Evolutionary conservation across 495 filamentous ascomycete species (phyloP), one percentile per base, ranked within the genome.

Genomic region (Aspergillus leporis): DNA sequence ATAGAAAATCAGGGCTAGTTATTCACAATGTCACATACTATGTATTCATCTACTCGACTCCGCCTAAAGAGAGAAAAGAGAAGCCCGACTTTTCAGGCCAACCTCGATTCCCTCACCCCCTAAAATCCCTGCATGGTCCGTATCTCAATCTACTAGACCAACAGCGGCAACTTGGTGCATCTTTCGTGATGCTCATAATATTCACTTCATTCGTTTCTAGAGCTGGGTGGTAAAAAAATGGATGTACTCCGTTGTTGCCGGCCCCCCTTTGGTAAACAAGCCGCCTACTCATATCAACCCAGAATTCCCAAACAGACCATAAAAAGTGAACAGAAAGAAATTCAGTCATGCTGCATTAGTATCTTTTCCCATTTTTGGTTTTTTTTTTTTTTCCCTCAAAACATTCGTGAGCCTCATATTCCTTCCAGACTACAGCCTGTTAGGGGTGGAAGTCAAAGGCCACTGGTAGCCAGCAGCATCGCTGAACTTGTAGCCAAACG

Each of bases 401-500:
- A n/a, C n/a, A n/a, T 52, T 60, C 48, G 53, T 41, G 5, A 55
- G 18, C 45, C 30, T 51, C 45, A 46, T 51, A 19, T 38, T 60
- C 49, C 57, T 51, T 53, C 61, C 60, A 58, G 58, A 58, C 62
- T 77, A 91, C 82, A 92, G 80, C 77, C 91, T 87, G 81, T 88
- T 92, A 62, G 84, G 80, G 53, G 81, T 75, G 61, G 81, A 84
- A 54, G 83, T 89, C 62, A 85, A 84, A 21, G 90, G 90, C 93
- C 93, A 97, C 76, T 96, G 92, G 78, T 96, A 97, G 63, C 94
- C 93, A 57, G 92, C 89, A 50, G 93, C 90, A 67, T 98, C 94
- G 70, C 91, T 96, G 81, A 98, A 98, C 76, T 96, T 97, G 81
- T 98, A 98, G 45, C 95, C 95, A 70, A 94, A 99, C 13, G 92